Percentiles rank a stretch among this genome's conserved stretches.
Conservation (phyloP, 768 basidiomycete genomes). For the Amanita rubescens region DNA sequence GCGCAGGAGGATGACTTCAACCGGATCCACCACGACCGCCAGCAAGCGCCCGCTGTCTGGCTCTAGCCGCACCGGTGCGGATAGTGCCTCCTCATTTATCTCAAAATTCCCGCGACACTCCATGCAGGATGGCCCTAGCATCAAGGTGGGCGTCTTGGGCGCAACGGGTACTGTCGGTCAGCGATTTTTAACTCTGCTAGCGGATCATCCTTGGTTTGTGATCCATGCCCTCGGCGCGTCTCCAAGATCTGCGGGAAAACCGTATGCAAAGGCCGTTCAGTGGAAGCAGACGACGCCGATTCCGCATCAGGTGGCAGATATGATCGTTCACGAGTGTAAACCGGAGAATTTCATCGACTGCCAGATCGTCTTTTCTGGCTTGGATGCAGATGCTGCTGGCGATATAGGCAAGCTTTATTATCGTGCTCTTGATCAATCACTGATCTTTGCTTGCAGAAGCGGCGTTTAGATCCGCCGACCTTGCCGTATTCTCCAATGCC, state of each 20-base stretch:
- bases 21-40: constrained; percentile 4
- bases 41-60: constrained; percentile 9
- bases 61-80: constrained; percentile 18
- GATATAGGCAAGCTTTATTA: constrained; percentile 65
- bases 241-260: constrained; percentile 76
- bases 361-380: constrained; percentile 86
- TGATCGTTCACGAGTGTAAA: constrained; percentile 70
- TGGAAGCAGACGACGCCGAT: constrained; percentile 89
- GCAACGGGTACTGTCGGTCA: constrained; percentile 96
- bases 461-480: constrained; percentile 79
- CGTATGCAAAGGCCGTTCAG: constrained; percentile 61
- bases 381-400: constrained; percentile 92
- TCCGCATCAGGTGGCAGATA: constrained; percentile 50
- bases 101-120: constrained; percentile 27
- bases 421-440: neutral
- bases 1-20: constrained; percentile 3
- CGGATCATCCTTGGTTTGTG: constrained; percentile 84
- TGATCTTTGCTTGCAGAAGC: constrained; percentile 45
- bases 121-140: constrained; percentile 25
- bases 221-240: constrained; percentile 88
- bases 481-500: constrained; percentile 94
- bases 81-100: constrained; percentile 18
- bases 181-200: constrained; percentile 85
- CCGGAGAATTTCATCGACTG: constrained; percentile 76
- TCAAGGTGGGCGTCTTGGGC: constrained; percentile 69